phyloP scores from a whole-genome alignment of 495 filamentous ascomycete species.

The Aspergillus avenaceus region DNA sequence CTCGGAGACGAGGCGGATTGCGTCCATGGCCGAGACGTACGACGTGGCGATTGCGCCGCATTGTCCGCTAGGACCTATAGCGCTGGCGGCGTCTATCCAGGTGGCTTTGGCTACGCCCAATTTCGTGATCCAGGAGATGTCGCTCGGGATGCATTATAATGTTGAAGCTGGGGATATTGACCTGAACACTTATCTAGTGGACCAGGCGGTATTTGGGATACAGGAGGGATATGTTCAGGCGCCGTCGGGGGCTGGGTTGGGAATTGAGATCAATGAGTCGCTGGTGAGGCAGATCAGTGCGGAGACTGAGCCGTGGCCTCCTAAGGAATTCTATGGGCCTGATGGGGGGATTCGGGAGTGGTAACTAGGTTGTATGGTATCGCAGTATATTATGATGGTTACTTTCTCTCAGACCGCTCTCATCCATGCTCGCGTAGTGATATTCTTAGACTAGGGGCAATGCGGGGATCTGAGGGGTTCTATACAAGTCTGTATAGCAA shows the following conservation, averaged over 20 bases:
- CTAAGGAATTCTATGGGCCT: constrained; percentile 64
- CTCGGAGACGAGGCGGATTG: constrained; percentile 67
- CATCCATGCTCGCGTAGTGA: too few relatives aligned
- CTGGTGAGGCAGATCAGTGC: constrained; percentile 51
- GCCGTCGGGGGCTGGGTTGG: constrained; percentile 59
- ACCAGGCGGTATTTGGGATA: constrained; percentile 61
- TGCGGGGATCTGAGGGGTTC: too few relatives aligned
- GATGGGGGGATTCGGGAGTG: constrained; percentile 73
- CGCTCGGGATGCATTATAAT: constrained; percentile 78
- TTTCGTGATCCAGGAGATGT: constrained; percentile 82
- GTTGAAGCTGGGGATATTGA: constrained; percentile 58
- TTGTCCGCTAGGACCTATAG: constrained; percentile 74
- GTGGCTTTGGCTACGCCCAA: constrained; percentile 64
- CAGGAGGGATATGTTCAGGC: constrained; percentile 64
- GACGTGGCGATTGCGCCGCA: constrained; percentile 78
- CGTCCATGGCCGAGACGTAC: constrained; percentile 71
- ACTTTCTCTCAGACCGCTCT: too few relatives aligned
- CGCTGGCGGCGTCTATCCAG: constrained; percentile 70
- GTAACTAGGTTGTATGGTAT: constrained; percentile 41
- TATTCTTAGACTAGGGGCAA: too few relatives aligned
- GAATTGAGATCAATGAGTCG: constrained; percentile 74
- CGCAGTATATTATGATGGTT: too few relatives aligned
- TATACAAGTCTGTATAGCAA: too few relatives aligned
- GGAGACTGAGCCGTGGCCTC: constrained; percentile 53
- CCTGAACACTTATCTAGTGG: constrained; percentile 63